Conservation (phyloP, 495 filamentous ascomycete species). For the Xylaria intraflava region DNA sequence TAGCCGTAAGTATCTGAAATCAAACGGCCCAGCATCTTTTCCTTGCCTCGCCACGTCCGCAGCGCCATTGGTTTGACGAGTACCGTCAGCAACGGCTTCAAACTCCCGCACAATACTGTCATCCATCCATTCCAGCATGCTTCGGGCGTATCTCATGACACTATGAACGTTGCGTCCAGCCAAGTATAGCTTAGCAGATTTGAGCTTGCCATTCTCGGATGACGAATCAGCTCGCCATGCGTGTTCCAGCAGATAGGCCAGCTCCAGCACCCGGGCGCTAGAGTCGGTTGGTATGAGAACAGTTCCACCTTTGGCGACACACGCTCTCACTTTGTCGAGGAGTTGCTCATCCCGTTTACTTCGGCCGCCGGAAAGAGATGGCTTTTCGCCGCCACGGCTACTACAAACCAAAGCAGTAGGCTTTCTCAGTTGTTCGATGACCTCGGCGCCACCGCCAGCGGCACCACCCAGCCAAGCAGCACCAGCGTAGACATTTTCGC, state of each 20-base stretch:
- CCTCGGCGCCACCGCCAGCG: constrained; percentile 72
- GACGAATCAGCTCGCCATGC: constrained; percentile 64
- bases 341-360: constrained; percentile 80
- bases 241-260: constrained; percentile 87
- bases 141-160: constrained; percentile 80
- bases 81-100: constrained; percentile 60
- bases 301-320: constrained; percentile 74
- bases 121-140: constrained; percentile 99
- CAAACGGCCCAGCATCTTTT: constrained; percentile 67
- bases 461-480: constrained; percentile 86
- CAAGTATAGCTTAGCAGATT: constrained; percentile 67
- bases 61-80: constrained; percentile 40
- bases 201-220: constrained; percentile 57
- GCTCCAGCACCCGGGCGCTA: constrained; percentile 85
- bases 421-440: constrained; percentile 86
- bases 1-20: constrained; percentile 79
- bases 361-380: constrained; percentile 60
- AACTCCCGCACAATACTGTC: constrained; percentile 86
- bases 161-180: constrained; percentile 73
- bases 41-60: constrained; percentile 28
- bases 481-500: constrained; percentile 87
- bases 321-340: constrained; percentile 71
- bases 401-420: constrained; percentile 92
- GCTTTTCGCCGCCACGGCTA: constrained; percentile 69
- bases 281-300: constrained; percentile 94